Evolutionary conservation across 2,329 filamentous ascomycete genomes (phyloP).

Genomic region (Cercospora sesami): DNA sequence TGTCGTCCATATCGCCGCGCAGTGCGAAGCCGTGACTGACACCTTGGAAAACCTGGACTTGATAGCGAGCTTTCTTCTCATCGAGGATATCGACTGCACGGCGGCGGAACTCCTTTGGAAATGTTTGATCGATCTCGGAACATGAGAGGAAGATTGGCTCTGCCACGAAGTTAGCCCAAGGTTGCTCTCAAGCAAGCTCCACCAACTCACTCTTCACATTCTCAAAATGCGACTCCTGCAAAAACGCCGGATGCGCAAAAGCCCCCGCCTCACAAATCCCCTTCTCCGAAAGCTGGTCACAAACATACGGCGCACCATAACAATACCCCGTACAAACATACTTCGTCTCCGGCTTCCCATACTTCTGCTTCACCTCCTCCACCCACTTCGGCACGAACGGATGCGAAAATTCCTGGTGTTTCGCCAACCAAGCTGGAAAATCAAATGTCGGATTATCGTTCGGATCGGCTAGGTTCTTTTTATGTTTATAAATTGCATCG

Average conservation of each 20-base stretch:
- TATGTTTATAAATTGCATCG: conserved; percentile 25
- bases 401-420: conserved; percentile 48
- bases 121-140: conserved; percentile 49
- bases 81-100: conserved; percentile 49
- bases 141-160: conserved; percentile 51
- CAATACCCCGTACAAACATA: conserved; percentile 45
- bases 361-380: conserved; percentile 41
- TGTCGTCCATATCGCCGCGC: conserved; percentile 45
- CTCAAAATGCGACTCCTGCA: conserved; percentile 44
- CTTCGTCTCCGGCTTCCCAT: conserved; percentile 40
- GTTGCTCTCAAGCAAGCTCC: no score
- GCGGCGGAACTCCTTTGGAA: conserved; percentile 42
- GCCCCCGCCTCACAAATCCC: conserved; percentile 47
- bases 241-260: conserved; percentile 54
- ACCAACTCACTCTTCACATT: conserved; percentile 17
- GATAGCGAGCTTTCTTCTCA: conserved; percentile 40
- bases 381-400: conserved; percentile 50
- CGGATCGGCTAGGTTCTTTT: conserved; percentile 30
- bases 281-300: conserved; percentile 17
- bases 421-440: conserved; percentile 51
- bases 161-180: neutral
- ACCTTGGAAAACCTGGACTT: conserved; percentile 39
- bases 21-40: conserved; percentile 42
- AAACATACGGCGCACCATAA: conserved; percentile 22
- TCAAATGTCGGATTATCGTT: conserved; percentile 47